phyloP scores from a whole-genome alignment of 345 rosid species.

The Melaleuca quinquenervia region DNA sequence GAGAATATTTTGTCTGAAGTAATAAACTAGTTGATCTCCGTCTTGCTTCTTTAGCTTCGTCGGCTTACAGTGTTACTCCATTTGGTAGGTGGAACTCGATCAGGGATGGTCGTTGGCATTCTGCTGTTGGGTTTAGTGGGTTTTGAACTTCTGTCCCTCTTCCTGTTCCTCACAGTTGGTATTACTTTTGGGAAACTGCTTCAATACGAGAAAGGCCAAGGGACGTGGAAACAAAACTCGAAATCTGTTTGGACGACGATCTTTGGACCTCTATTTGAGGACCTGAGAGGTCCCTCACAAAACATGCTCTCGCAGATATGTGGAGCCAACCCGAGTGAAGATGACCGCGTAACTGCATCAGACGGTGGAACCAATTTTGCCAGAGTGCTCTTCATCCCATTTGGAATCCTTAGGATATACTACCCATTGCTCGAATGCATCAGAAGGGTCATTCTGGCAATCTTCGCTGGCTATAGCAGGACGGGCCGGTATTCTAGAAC shows the following conservation, averaged over 20 bases:
- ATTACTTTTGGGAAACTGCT: constrained; percentile 76
- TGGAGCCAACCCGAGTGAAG: constrained; percentile 19
- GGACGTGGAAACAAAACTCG: constrained; percentile 69
- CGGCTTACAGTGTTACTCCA: too few species aligned
- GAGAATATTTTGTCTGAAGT: too few species aligned
- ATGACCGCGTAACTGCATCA: constrained; percentile 54
- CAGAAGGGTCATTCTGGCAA: constrained; percentile 50
- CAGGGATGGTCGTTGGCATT: constrained; percentile 43
- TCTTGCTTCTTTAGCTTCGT: too few species aligned
- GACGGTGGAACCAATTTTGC: constrained; percentile 92
- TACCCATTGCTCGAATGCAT: constrained; percentile 58
- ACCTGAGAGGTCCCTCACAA: constrained; percentile 86
- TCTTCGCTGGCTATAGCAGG: constrained; percentile 48
- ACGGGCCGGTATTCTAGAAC: constrained; percentile 15
- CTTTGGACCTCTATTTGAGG: constrained; percentile 54
- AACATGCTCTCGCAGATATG: constrained; percentile 86
- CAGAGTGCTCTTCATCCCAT: constrained; percentile 84
- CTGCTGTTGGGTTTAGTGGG: constrained; percentile 43
- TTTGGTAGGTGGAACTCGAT: constrained; percentile 31
- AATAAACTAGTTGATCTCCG: too few species aligned
- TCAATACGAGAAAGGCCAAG: constrained; percentile 91
- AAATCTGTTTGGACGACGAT: constrained; percentile 26
- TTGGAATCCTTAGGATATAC: constrained; percentile 82
- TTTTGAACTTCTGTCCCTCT: constrained; percentile 35
- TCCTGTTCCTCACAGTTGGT: constrained; percentile 78